These are phyloP conservation scores for Neurospora hispaniola DNA, from an alignment of 495 filamentous ascomycete genomes.

Conservation along the genomic window DNA sequence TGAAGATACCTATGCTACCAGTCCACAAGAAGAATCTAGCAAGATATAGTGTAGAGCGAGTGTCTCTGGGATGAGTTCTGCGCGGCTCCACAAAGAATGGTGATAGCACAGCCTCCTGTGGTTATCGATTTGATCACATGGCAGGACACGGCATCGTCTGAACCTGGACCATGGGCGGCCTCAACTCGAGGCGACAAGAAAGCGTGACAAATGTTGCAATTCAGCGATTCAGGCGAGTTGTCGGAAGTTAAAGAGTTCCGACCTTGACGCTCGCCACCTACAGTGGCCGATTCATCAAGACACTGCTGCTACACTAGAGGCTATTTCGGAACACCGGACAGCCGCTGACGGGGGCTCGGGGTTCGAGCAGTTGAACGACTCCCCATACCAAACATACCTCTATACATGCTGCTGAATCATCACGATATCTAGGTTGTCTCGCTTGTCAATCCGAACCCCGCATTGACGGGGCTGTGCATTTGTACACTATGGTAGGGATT, in stretches of 20 bases:
- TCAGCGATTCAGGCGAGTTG: neutral
- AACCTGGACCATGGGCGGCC: neutral
- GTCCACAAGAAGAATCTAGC: too few relatives aligned
- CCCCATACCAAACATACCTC: neutral
- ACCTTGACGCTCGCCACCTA: neutral
- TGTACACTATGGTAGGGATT: neutral
- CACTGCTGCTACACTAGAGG: neutral
- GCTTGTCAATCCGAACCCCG: neutral
- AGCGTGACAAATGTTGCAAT: neutral
- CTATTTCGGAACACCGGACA: neutral
- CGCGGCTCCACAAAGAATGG: neutral
- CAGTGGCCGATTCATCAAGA: neutral
- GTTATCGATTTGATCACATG: neutral
- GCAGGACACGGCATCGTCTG: neutral
- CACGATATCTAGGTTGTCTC: neutral
- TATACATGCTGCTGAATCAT: neutral
- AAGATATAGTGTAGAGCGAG: too few relatives aligned
- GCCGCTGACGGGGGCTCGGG: neutral
- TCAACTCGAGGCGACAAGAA: neutral
- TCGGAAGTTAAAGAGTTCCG: neutral
- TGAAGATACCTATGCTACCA: neutral
- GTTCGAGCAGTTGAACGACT: neutral
- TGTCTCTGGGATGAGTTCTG: neutral
- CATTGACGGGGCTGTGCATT: constrained; percentile 3
- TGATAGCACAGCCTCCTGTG: neutral